These are phyloP conservation scores for Penicillium daleae DNA, from an alignment of 495 filamentous ascomycete genomes.

Conservation along the genomic window DNA sequence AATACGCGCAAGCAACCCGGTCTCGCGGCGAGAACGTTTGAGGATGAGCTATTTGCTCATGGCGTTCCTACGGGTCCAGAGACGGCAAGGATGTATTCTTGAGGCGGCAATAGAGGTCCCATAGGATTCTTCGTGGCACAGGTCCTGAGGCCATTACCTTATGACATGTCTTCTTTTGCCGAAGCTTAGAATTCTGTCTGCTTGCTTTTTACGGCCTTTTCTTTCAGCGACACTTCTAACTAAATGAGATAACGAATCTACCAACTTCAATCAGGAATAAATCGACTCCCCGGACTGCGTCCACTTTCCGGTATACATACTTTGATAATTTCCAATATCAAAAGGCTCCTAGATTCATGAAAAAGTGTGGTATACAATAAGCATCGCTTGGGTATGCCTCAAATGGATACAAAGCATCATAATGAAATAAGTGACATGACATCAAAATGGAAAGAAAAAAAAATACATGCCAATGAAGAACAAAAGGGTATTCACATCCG, in stretches of 20 bases:
- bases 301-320: background rate
- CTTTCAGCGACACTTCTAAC: slow-evolving; percentile 8
- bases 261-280: slow-evolving; percentile 2
- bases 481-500: slow-evolving; percentile 35
- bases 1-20: slow-evolving; percentile 33
- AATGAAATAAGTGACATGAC: slow-evolving; percentile 8
- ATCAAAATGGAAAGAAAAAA: slow-evolving; percentile 11
- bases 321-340: background rate
- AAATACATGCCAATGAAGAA: slow-evolving; percentile 20
- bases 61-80: background rate
- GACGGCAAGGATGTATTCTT: slow-evolving; percentile 7
- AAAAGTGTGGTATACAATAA: slow-evolving; percentile 22
- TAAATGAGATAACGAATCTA: slow-evolving; percentile 29
- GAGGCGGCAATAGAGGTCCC: background rate
- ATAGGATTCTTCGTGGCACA: background rate
- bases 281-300: background rate
- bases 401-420: slow-evolving; percentile 9
- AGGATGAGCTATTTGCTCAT: slow-evolving; percentile 33
- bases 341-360: slow-evolving; percentile 15
- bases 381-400: slow-evolving; percentile 10
- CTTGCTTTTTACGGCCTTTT: background rate
- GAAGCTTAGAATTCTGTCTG: background rate
- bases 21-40: slow-evolving; percentile 28
- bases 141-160: background rate
- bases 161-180: background rate